Conservation (phyloP, 2,329 filamentous ascomycete species). For the Diaporthe vaccinii region DNA sequence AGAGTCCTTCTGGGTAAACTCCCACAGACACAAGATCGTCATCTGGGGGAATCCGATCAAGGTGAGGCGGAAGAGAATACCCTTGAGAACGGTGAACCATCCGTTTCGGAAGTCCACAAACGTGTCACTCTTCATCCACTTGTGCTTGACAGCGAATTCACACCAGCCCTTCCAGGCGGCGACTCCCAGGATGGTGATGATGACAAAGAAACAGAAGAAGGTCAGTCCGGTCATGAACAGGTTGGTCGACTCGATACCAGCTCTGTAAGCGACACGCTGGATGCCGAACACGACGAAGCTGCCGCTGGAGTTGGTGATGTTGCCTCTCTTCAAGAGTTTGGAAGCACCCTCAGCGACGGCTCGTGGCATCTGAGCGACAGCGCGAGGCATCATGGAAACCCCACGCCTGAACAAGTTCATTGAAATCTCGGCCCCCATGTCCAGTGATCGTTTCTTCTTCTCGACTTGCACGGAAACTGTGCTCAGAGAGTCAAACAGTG, state of each 20-base stretch:
- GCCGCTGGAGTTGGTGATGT: slow-evolving; percentile 66
- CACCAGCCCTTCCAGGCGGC: slow-evolving; percentile 84
- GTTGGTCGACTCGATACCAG: slow-evolving; percentile 89
- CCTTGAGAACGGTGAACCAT: slow-evolving; percentile 93
- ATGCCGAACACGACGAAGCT: slow-evolving; percentile 82
- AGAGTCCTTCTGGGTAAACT: slow-evolving; percentile 89
- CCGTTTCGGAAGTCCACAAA: slow-evolving; percentile 95
- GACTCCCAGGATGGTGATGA: slow-evolving; percentile 80
- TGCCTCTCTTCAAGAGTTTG: slow-evolving; percentile 65
- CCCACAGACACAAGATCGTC: slow-evolving; percentile 91
- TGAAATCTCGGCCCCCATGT: slow-evolving; percentile 47
- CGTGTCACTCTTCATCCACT: slow-evolving; percentile 85
- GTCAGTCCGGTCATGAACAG: slow-evolving; percentile 92
- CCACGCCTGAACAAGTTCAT: slow-evolving; percentile 68
- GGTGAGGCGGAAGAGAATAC: slow-evolving; percentile 90
- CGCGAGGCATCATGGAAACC: slow-evolving; percentile 63
- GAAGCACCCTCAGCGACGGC: slow-evolving; percentile 42
- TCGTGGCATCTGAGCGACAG: slow-evolving; percentile 48
- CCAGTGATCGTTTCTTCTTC: slow-evolving; percentile 62
- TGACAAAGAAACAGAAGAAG: slow-evolving; percentile 89
- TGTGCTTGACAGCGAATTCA: slow-evolving; percentile 80
- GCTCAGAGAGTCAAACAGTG: slow-evolving; percentile 79
- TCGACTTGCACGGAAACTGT: slow-evolving; percentile 87
- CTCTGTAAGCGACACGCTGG: slow-evolving; percentile 88
- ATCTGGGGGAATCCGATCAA: slow-evolving; percentile 94